A percentile compares a stretch with the other conserved stretches of the same genome.
Conservation (phyloP, 2,329 filamentous ascomycete species). For the Thermothelomyces thermophilus region DNA sequence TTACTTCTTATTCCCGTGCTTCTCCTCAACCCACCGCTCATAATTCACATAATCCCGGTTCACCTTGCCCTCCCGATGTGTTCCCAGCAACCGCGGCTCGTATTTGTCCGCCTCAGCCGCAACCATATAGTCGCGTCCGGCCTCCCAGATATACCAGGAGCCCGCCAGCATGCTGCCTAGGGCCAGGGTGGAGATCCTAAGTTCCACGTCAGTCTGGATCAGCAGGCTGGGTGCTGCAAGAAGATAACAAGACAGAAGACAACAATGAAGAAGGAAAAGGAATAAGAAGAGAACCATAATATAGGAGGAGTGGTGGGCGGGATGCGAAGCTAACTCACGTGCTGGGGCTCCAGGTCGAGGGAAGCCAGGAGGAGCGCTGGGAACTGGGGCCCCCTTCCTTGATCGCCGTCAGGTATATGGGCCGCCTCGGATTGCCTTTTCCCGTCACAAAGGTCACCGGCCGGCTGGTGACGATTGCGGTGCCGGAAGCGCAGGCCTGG, state of each 20-base stretch:
- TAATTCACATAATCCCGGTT: slow-evolving; percentile 14
- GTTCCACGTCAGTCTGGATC: background rate
- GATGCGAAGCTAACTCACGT: background rate
- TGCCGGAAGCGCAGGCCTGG: background rate
- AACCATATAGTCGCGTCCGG: slow-evolving; percentile 8
- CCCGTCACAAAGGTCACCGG: slow-evolving; percentile 4
- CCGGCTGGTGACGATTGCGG: background rate
- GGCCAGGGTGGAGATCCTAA: slow-evolving; percentile 5
- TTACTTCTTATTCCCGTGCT: too few species aligned
- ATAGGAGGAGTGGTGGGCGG: too few species aligned
- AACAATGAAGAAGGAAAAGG: too few species aligned
- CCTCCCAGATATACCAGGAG: slow-evolving; percentile 10
- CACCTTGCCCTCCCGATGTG: slow-evolving; percentile 4
- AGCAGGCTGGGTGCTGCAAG: too few species aligned
- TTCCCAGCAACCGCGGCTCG: slow-evolving; percentile 7
- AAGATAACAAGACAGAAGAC: background rate
- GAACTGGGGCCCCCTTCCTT: background rate
- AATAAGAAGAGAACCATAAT: too few species aligned
- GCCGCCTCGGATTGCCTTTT: background rate
- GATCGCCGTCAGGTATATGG: background rate
- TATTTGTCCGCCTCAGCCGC: background rate
- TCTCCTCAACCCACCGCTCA: slow-evolving; percentile 13
- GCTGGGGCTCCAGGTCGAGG: slow-evolving; percentile 5
- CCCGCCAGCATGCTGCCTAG: slow-evolving; percentile 10
- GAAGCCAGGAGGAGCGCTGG: background rate